Evolutionary conservation across 1,284 basidiomycete species (phyloP).

Genomic region (Apiotrichum mycotoxinovorans): DNA sequence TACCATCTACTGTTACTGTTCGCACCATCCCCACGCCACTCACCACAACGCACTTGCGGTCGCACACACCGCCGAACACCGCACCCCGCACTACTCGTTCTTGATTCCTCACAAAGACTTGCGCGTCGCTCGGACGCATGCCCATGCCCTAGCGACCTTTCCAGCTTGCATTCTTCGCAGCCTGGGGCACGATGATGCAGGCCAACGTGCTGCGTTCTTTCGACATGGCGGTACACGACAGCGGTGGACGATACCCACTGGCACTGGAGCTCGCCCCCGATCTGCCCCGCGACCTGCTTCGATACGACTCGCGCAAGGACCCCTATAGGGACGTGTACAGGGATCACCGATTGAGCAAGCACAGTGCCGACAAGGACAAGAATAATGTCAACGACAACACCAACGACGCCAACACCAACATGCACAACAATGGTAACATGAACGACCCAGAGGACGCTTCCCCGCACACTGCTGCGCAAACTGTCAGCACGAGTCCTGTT

Average conservation of each 20-base stretch:
- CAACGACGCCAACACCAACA: too few species aligned
- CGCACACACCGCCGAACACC: too few species aligned
- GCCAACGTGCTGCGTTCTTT: not conserved
- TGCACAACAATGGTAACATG: too few species aligned
- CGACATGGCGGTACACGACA: not conserved
- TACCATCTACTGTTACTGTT: not conserved
- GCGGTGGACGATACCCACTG: not conserved
- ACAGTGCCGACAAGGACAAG: not conserved
- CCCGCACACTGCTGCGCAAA: too few species aligned
- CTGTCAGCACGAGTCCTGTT: not conserved
- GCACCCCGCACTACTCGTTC: too few species aligned
- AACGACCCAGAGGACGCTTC: too few species aligned
- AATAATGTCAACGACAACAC: not conserved
- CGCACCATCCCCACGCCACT: not conserved
- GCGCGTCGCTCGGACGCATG: too few species aligned
- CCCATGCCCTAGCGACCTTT: too few species aligned
- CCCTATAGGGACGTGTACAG: not conserved
- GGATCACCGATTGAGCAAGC: not conserved
- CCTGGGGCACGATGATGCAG: not conserved
- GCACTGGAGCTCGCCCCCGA: slow-evolving; percentile 2
- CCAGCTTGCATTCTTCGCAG: too few species aligned
- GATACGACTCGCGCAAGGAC: not conserved
- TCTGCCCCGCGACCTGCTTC: not conserved
- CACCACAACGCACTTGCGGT: too few species aligned
- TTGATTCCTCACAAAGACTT: too few species aligned